phyloP scores from a whole-genome alignment of 352 stramenopile species.

The Phytophthora pluvialis region DNA sequence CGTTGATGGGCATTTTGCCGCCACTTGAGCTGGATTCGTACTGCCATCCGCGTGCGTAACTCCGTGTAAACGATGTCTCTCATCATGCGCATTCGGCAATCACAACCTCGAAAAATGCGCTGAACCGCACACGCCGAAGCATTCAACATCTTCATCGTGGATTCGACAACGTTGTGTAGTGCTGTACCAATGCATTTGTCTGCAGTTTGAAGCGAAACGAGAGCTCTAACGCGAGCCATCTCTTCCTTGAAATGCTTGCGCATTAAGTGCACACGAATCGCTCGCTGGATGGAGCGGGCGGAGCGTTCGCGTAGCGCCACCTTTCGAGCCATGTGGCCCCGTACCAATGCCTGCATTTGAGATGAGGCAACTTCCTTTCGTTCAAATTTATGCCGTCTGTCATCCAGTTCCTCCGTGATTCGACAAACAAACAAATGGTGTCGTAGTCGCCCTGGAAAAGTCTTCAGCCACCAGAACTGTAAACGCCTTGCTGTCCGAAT shows the following conservation, averaged over 20 bases:
- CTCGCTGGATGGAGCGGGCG: slow-evolving; percentile 54
- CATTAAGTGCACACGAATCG: slow-evolving; percentile 44
- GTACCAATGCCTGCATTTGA: slow-evolving; percentile 57
- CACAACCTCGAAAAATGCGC: slow-evolving; percentile 50
- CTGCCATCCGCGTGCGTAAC: slow-evolving; percentile 58
- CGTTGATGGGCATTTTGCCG: slow-evolving; percentile 58
- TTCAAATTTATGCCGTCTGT: slow-evolving; percentile 28
- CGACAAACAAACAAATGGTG: slow-evolving; percentile 49
- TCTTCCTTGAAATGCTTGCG: slow-evolving; percentile 49
- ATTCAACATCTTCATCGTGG: slow-evolving; percentile 45
- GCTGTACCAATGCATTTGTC: slow-evolving; percentile 39
- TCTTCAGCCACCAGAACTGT: slow-evolving; percentile 80
- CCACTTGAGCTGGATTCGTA: slow-evolving; percentile 68
- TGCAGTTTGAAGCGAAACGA: slow-evolving; percentile 27
- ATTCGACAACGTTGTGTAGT: slow-evolving; percentile 27
- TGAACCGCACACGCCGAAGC: slow-evolving; percentile 64
- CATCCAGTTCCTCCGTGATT: slow-evolving; percentile 9
- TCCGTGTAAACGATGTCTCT: slow-evolving; percentile 43
- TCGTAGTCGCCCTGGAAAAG: slow-evolving; percentile 49
- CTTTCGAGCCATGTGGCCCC: slow-evolving; percentile 50
- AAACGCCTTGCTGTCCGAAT: slow-evolving; percentile 46
- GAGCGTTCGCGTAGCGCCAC: slow-evolving; percentile 47
- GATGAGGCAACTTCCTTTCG: slow-evolving; percentile 44
- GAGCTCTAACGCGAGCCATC: slow-evolving; percentile 40
- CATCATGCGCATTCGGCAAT: slow-evolving; percentile 43